Percentiles rank a stretch among this genome's conserved stretches.
phyloP scores from a whole-genome alignment of 192 early-diverging fungal species.

The Endogone sp. region DNA sequence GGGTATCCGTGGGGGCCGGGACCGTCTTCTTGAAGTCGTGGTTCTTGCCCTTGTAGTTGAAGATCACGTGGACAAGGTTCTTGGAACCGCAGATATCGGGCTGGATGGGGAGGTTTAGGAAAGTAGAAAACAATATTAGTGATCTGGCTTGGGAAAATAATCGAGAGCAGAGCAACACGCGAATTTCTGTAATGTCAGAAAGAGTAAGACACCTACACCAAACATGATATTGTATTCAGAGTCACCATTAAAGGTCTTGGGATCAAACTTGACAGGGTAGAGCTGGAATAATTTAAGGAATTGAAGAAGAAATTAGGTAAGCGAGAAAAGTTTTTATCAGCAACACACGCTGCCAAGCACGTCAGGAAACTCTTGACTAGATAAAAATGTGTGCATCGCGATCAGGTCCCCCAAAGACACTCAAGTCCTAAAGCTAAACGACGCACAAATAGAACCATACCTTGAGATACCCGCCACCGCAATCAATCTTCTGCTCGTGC shows the following conservation, averaged over 20 bases:
- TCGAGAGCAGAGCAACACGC: slow-evolving; percentile 1
- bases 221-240: slow-evolving; percentile 80
- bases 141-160: no score
- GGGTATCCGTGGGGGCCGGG: slow-evolving; percentile 71
- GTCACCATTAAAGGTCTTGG: slow-evolving; percentile 78
- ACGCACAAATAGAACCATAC: slow-evolving; percentile 23
- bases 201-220: slow-evolving; percentile 31
- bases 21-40: slow-evolving; percentile 74
- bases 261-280: slow-evolving; percentile 76
- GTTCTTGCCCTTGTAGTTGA: slow-evolving; percentile 90
- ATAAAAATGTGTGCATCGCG: no score
- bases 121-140: no score
- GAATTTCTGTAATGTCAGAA: slow-evolving; percentile 19
- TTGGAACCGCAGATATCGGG: slow-evolving; percentile 93
- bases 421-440: no score
- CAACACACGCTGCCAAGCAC: background rate
- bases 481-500: slow-evolving; percentile 88
- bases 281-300: slow-evolving; percentile 42
- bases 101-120: slow-evolving; percentile 33
- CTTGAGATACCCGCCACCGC: slow-evolving; percentile 90
- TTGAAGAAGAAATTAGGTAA: background rate
- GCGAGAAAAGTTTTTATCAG: background rate
- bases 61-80: slow-evolving; percentile 93
- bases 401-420: no score
- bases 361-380: no score